phyloP scores from a whole-genome alignment of 257 asterid genomes.

The Ajuga chamaepitys region DNA sequence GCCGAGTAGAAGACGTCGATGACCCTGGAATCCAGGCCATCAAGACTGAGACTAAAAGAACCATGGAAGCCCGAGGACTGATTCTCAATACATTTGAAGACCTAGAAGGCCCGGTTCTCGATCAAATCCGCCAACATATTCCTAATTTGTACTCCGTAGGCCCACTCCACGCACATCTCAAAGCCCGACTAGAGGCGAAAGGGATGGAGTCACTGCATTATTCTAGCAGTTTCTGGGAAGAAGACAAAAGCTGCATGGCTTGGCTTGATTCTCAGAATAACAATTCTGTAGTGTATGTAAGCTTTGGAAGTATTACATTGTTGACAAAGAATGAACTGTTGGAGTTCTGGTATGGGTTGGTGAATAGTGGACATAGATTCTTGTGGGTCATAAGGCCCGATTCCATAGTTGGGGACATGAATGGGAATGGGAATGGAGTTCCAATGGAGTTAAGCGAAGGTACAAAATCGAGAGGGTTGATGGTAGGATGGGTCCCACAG shows the following conservation, averaged over 20 bases:
- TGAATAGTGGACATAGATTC: constrained; percentile 32
- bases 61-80: constrained; percentile 27
- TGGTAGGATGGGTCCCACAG: constrained; percentile 55
- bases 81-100: constrained; percentile 58
- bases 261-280: constrained; percentile 28
- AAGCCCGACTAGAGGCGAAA: neutral
- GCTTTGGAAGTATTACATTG: constrained; percentile 28
- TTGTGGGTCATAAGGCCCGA: constrained; percentile 58
- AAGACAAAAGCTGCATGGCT: constrained; percentile 23
- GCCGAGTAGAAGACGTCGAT: constrained; percentile 19
- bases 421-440: constrained; percentile 2
- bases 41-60: constrained; percentile 23
- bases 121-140: constrained; percentile 28
- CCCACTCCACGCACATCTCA: constrained; percentile 43
- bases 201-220: neutral
- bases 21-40: constrained; percentile 16
- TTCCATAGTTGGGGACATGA: constrained; percentile 8
- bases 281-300: constrained; percentile 31
- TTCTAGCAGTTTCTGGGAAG: constrained; percentile 26
- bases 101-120: constrained; percentile 33
- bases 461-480: constrained; percentile 25
- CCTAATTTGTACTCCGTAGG: constrained; percentile 46
- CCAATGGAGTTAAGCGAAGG: constrained; percentile 19
- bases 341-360: constrained; percentile 51
- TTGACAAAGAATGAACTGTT: constrained; percentile 27